These are phyloP conservation scores for Fusarium acutatum DNA, from an alignment of 2,329 filamentous ascomycete genomes.

Conservation along the genomic window DNA sequence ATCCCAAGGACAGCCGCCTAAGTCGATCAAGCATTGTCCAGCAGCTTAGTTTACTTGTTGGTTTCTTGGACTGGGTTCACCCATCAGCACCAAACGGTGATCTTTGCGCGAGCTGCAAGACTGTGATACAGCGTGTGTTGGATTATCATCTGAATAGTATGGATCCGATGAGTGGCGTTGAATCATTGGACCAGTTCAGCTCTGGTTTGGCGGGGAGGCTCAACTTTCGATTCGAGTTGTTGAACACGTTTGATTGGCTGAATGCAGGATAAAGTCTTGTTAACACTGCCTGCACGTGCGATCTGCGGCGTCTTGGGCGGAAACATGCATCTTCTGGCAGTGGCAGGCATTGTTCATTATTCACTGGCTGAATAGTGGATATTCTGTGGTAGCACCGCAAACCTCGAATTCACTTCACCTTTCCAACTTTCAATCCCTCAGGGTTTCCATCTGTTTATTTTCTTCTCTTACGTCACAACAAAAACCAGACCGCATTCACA, in stretches of 20 bases:
- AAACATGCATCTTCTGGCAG: not conserved
- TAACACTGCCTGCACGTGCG: not conserved
- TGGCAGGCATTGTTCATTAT: not conserved
- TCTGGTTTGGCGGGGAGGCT: not conserved
- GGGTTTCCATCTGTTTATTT: accelerated
- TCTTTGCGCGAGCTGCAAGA: conserved; percentile 3
- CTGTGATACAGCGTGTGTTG: conserved; percentile 5
- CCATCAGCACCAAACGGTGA: conserved; percentile 3
- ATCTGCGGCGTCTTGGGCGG: accelerated
- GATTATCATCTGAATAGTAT: conserved; percentile 1
- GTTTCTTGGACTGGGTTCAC: conserved; percentile 12
- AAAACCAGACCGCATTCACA: accelerated
- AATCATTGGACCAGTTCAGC: not conserved
- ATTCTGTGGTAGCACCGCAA: too few relatives aligned
- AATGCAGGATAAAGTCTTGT: not conserved
- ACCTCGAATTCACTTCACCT: accelerated
- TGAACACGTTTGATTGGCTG: conserved; percentile 15
- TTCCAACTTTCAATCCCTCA: not conserved
- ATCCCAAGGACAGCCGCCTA: not conserved
- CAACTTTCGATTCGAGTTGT: conserved; percentile 5
- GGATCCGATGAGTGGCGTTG: not conserved
- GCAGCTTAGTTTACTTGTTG: not conserved
- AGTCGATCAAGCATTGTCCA: conserved; percentile 7
- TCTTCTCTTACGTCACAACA: not conserved
- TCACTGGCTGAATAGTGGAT: too few relatives aligned